Evolutionary conservation across 148 eudicot genomes (phyloP).

Genomic region (Heliosperma pusillum): DNA sequence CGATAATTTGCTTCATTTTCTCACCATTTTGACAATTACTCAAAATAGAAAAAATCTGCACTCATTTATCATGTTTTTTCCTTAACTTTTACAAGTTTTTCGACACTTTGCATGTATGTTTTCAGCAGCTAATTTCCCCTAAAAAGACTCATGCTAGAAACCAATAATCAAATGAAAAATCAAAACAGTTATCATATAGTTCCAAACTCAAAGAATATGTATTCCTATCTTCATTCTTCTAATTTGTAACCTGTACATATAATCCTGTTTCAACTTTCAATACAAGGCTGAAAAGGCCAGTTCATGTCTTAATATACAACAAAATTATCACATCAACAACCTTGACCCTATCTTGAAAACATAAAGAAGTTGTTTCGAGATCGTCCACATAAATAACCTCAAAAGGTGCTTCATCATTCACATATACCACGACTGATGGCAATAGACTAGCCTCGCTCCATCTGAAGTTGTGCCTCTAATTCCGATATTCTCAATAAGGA

Average conservation of each 20-base stretch:
- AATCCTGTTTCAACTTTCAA: background rate
- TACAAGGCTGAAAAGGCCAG: constrained; percentile 11
- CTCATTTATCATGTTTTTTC: too few species aligned
- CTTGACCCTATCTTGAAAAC: background rate
- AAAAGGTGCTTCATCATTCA: constrained; percentile 12
- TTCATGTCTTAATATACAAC: background rate
- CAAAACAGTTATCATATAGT: background rate
- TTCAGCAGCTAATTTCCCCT: too few species aligned
- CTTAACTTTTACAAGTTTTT: too few species aligned
- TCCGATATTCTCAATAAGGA: constrained; percentile 71
- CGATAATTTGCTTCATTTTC: too few species aligned
- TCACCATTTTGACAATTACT: too few species aligned
- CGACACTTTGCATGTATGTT: too few species aligned
- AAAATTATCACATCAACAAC: background rate
- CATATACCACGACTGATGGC: constrained; percentile 10
- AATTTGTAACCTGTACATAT: constrained; percentile 21
- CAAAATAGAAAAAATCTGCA: too few species aligned
- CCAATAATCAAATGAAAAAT: background rate
- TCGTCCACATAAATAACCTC: background rate
- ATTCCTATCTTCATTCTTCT: background rate
- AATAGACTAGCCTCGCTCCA: constrained; percentile 25
- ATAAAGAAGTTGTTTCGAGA: background rate
- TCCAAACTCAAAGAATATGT: background rate
- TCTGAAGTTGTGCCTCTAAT: constrained; percentile 58
- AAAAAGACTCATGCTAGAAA: too few species aligned